These are phyloP conservation scores for Claviceps sp. DNA, from an alignment of 2,329 filamentous ascomycete species.

Conservation along the genomic window DNA sequence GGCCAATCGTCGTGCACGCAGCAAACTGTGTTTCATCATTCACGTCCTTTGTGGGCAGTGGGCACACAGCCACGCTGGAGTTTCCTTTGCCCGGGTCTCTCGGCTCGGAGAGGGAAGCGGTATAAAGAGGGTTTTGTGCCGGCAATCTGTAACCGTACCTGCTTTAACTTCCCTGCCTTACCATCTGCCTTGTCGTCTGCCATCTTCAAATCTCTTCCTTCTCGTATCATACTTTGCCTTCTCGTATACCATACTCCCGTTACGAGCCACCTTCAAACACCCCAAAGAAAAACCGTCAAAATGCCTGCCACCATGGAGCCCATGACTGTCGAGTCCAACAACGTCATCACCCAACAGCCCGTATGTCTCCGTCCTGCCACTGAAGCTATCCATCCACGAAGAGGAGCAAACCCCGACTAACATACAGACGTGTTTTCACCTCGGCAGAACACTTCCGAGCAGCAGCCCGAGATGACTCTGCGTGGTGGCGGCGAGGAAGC, in stretches of 20 bases:
- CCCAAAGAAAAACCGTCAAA: neutral
- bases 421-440: neutral
- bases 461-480: conserved; percentile 1
- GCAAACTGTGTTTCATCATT: neutral
- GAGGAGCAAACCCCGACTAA: neutral
- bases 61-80: neutral
- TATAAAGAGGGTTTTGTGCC: neutral
- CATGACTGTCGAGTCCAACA: neutral
- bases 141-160: neutral
- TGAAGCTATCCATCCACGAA: too few relatives aligned
- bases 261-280: neutral
- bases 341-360: neutral
- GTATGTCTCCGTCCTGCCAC: neutral
- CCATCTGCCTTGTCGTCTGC: neutral
- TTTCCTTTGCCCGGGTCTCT: neutral
- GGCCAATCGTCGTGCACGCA: neutral
- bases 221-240: neutral
- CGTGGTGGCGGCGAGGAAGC: conserved; percentile 1
- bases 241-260: too few relatives aligned
- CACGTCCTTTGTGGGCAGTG: neutral
- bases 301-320: neutral
- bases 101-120: neutral
- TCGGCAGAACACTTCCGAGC: neutral
- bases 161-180: neutral
- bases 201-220: neutral